Conservation (phyloP, 75 land plant species). For the Azolla pinnata region DNA sequence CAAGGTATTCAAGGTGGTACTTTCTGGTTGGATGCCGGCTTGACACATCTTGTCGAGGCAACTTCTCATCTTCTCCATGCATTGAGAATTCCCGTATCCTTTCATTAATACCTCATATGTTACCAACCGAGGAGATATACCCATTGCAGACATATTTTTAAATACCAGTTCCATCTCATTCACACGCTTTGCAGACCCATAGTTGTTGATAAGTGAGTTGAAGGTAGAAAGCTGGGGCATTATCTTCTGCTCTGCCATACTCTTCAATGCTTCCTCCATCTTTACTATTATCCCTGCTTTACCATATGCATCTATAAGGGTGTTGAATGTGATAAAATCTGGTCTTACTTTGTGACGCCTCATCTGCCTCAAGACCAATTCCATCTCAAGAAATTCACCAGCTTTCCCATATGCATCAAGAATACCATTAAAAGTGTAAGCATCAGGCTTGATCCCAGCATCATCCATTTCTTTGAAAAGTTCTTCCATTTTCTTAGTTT, state of each 20-base stretch:
- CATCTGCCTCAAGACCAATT: constrained; percentile 51
- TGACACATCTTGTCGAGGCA: constrained; percentile 42
- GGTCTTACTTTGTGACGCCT: constrained; percentile 50
- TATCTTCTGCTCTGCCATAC: constrained; percentile 55
- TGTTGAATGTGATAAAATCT: constrained; percentile 69
- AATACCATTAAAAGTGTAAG: constrained; percentile 76
- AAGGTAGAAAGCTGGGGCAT: constrained; percentile 67
- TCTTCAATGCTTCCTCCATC: constrained; percentile 87
- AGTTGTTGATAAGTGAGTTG: constrained; percentile 77
- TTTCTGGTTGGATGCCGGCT: constrained; percentile 33
- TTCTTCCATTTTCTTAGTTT: constrained; percentile 47
- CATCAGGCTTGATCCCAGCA: constrained; percentile 49
- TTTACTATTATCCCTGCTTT: constrained; percentile 56
- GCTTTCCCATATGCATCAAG: constrained; percentile 94
- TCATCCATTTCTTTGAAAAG: constrained; percentile 64
- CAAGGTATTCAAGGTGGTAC: constrained; percentile 69
- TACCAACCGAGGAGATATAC: constrained; percentile 44
- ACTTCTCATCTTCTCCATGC: constrained; percentile 51
- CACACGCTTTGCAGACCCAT: constrained; percentile 69
- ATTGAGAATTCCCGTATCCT: constrained; percentile 57
- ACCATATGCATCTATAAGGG: constrained; percentile 87
- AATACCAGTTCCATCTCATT: constrained; percentile 56
- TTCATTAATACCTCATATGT: constrained; percentile 67
- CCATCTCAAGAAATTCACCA: constrained; percentile 74
- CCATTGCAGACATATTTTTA: constrained; percentile 43